Base-by-base conservation (phyloP, 768 basidiomycete species). In the Fomitopsis serialis region DNA sequence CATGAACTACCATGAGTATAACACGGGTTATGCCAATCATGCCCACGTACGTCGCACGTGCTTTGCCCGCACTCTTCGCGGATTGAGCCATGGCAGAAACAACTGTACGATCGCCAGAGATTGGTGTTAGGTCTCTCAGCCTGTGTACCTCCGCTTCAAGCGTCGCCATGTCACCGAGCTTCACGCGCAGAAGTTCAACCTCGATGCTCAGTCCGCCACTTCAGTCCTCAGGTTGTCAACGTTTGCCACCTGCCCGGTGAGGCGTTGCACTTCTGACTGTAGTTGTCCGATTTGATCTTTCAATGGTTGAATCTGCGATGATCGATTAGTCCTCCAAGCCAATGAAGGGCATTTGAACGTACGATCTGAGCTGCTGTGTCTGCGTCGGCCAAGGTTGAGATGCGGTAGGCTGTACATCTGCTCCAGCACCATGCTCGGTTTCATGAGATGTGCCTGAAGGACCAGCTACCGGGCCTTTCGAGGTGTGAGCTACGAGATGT, bases 231-330 rank as follows among this genome's bases (percentile, higher is more conserved):
- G 66, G 59, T 58, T 70, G 32, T 61, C 63, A 21, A 72, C 61
- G 51, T 72, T 70, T 58, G 63, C 64, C 34, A 70, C 63, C 53
- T 74, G 66, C 15, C 53, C 57, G 45, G 68, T 68, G 21, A 76
- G 61, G 53, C 68, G 68, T 66, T 71, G 68, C 21, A 81, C 61
- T 59, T 82, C 78, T 32, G 70, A 62, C 62, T 74, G 76, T 48
- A 82, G 69, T 2, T 69, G 65, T 52, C 75, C 68, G 21, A 81
- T 61, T 59, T 80, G 80, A 47, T 74, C 72, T 50, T 78, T 73
- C 13, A 85, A 61, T 17, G 84, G 81, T 2, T 47, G 7, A 5
- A 66, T 55, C 66, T 67, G 51, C 19, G 17, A 43, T 6, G 23
- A 21, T 12, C 15, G 6, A 19, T 55, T 32, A 53, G 48, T 6